Conservation (phyloP, 176 grass and related monocot species). For the Phoenix dactylifera region DNA sequence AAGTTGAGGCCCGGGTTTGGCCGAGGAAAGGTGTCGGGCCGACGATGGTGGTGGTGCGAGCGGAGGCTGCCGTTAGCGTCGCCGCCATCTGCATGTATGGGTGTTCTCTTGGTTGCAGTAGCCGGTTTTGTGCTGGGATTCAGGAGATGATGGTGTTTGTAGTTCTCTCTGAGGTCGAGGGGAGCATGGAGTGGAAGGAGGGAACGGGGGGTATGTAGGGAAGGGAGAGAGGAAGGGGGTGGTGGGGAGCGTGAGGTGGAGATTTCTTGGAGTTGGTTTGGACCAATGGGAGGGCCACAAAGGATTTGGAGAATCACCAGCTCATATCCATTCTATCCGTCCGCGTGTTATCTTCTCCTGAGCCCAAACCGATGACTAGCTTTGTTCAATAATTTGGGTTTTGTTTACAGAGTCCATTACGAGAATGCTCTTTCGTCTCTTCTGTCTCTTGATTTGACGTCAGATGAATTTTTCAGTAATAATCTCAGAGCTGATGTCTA, state of each 20-base stretch:
- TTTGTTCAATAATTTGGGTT: too few relatives aligned
- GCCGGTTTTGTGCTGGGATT: neutral
- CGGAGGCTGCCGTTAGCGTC: conserved; percentile 54
- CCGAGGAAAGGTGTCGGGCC: conserved; percentile 45
- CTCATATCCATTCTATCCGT: conserved; percentile 32
- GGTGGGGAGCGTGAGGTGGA: conserved; percentile 25
- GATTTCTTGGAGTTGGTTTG: conserved; percentile 63
- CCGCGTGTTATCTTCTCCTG: conserved; percentile 17
- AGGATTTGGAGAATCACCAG: conserved; percentile 48
- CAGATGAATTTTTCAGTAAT: too few relatives aligned
- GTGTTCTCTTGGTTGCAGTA: neutral
- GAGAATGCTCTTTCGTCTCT: too few relatives aligned
- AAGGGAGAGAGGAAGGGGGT: neutral
- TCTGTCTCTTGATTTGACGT: too few relatives aligned
- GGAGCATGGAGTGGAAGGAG: too few relatives aligned
- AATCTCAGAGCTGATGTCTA: too few relatives aligned
- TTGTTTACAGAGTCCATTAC: too few relatives aligned
- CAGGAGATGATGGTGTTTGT: neutral
- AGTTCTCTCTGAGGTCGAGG: neutral
- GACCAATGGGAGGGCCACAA: conserved; percentile 35
- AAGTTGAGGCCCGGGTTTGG: conserved; percentile 44
- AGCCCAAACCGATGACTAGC: too few relatives aligned
- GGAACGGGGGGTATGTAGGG: neutral
- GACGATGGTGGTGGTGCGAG: conserved; percentile 29
- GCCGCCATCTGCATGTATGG: conserved; percentile 31